phyloP scores from a whole-genome alignment of 257 asterid genomes.

The Solanum appendiculatum region DNA sequence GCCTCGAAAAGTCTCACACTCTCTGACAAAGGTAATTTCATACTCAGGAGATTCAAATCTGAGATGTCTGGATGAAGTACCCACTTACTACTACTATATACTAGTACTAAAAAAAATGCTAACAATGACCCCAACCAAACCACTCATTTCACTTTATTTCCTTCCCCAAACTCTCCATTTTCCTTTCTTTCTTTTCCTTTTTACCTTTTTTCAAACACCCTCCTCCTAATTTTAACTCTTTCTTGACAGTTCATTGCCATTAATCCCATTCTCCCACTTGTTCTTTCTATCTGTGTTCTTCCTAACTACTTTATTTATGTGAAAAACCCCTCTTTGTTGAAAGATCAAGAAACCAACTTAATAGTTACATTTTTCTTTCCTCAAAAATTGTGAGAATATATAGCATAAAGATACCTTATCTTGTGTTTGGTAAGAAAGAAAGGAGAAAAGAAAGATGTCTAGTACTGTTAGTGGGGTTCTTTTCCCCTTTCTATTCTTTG shows the following conservation, averaged over 20 bases:
- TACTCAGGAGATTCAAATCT: too few relatives aligned
- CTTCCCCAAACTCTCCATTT: neutral
- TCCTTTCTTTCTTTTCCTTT: neutral
- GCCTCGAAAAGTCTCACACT: too few relatives aligned
- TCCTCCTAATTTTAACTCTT: neutral
- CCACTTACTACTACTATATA: neutral
- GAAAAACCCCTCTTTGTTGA: neutral
- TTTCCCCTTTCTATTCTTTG: constrained; percentile 23
- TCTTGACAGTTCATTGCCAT: constrained; percentile 35
- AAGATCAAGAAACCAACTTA: neutral
- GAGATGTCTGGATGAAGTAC: too few relatives aligned
- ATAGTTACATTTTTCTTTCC: neutral
- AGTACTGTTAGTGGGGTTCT: constrained; percentile 25
- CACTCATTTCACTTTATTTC: neutral
- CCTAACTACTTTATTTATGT: constrained; percentile 20
- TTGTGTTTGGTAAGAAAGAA: neutral
- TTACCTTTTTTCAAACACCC: neutral
- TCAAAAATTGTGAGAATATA: neutral
- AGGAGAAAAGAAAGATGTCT: constrained; percentile 21
- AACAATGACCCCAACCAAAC: neutral
- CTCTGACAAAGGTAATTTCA: too few relatives aligned
- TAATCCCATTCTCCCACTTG: constrained; percentile 27
- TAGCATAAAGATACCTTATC: neutral
- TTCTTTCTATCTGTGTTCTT: neutral
- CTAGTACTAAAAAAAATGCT: neutral